phyloP scores from a whole-genome alignment of 441 rosid genomes.

The Gossypium schwendimanii region DNA sequence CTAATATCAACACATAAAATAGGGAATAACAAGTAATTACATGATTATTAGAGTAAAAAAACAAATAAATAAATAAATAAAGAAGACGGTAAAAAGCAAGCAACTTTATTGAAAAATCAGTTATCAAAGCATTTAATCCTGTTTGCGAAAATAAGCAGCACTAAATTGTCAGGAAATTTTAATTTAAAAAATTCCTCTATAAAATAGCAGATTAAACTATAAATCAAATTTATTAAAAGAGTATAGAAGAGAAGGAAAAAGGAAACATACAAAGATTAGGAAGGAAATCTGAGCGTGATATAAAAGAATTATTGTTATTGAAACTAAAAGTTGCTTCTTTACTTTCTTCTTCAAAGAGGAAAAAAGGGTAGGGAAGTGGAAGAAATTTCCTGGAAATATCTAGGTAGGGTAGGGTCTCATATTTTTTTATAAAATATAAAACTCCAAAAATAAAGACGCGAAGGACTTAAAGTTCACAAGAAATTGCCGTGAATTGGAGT shows the following conservation, averaged over 20 bases:
- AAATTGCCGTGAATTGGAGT: not conserved
- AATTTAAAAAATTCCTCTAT: not conserved
- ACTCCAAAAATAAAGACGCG: no score
- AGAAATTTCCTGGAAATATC: conserved; percentile 31
- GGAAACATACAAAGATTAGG: not conserved
- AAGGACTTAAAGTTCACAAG: not conserved
- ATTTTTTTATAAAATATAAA: not conserved
- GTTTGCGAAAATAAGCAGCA: not conserved
- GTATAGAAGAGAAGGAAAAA: not conserved
- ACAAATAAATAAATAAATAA: not conserved
- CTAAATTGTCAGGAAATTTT: not conserved
- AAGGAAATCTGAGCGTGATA: not conserved
- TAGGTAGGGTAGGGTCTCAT: not conserved
- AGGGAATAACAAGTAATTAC: not conserved
- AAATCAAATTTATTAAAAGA: not conserved
- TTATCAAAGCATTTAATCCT: not conserved
- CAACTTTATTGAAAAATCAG: not conserved
- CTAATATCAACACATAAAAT: no score
- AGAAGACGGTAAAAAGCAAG: not conserved
- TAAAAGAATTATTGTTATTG: not conserved
- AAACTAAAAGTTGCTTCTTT: not conserved
- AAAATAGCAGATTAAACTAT: not conserved
- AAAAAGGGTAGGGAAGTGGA: not conserved
- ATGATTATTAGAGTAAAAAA: not conserved
- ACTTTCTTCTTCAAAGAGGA: not conserved